phyloP scores from a whole-genome alignment of 176 grass and related monocot genomes.

The Musa schizocarpa region DNA sequence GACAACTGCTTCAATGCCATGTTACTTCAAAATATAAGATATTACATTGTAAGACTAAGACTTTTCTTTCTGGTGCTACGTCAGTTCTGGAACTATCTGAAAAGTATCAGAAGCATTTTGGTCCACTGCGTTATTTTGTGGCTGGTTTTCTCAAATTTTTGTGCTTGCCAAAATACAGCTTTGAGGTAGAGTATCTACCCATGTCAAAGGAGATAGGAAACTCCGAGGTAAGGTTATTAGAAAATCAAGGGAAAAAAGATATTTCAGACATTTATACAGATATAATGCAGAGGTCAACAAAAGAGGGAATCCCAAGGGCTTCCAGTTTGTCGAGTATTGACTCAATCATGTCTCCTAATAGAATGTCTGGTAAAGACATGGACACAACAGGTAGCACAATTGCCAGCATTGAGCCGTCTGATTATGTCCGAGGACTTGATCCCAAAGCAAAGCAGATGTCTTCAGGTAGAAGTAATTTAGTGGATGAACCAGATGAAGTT shows the following conservation, averaged over 20 bases:
- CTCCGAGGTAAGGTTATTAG: slow-evolving; percentile 4
- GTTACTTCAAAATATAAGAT: too few relatives aligned
- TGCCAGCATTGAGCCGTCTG: slow-evolving; percentile 80
- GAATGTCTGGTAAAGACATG: slow-evolving; percentile 42
- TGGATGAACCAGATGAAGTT: slow-evolving; percentile 94
- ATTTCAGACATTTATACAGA: background rate
- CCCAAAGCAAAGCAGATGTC: slow-evolving; percentile 74
- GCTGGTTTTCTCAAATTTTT: slow-evolving; percentile 86
- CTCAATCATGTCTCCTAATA: slow-evolving; percentile 81
- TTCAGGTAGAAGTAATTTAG: slow-evolving; percentile 69
- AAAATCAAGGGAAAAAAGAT: slow-evolving; percentile 4
- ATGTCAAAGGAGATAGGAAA: slow-evolving; percentile 29
- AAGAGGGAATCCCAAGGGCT: slow-evolving; percentile 24
- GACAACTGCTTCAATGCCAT: too few relatives aligned
- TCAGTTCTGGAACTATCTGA: slow-evolving; percentile 77
- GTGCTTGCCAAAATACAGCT: slow-evolving; percentile 67
- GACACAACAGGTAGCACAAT: slow-evolving; percentile 51
- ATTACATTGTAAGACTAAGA: background rate
- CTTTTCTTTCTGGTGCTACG: background rate
- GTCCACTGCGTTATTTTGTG: slow-evolving; percentile 63
- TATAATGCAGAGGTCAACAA: slow-evolving; percentile 6
- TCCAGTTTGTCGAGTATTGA: slow-evolving; percentile 98
- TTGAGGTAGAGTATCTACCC: slow-evolving; percentile 81
- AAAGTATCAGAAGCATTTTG: slow-evolving; percentile 63
- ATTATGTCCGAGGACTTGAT: slow-evolving; percentile 76